Base-by-base conservation (phyloP, 1,284 basidiomycete genomes). In the Mycena sp. region DNA sequence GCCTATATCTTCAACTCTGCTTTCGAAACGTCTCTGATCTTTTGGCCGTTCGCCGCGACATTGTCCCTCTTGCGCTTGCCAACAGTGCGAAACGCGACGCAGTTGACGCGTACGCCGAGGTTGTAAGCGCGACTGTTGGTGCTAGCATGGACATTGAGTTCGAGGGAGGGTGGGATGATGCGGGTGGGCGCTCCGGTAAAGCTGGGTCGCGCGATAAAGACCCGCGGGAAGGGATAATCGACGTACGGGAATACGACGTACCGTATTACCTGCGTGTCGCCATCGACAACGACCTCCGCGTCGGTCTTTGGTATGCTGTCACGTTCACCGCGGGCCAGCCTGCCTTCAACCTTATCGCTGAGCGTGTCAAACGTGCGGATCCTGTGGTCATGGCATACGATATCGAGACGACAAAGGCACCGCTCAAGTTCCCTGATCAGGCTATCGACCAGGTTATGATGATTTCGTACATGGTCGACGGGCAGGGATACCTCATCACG, bases 301-400 rank as follows among this genome's bases (percentile, higher is more conserved):
- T 99, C 59, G 98, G 98, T 61, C 82, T 99, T 32, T 99, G 98
- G 98, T 99, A 99, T 76, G 84, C 87, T 1, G 90, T 99, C 59
- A 88, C 88, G 12, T 96, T 97, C 70, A 84, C 86, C 2, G 90
- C 91, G 21, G 96, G 96, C 5, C 86, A 91, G 59, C 94, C 96
- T 16, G 81, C 81, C n/a, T 89, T 99, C 75, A 81, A 79, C 46
- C 87, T 81, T 44, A 86, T 99, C 61, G 79, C 83, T 12, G 93
- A 96, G 69, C 89, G 95, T 65, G 96, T 99, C 67, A 97, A 98
- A 77, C 96, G 98, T 87, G 96, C 98, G 32, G 98, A 99, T 73
- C 98, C 98, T 0, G 96, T 99, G 51, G 96, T 99, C 61, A 94
- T 99, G 93, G 98, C 98, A 0, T 99, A 88, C 78, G 98, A 99